Conservation (phyloP, 108 stramenopile genomes). For the Skeletonema marinoi region DNA sequence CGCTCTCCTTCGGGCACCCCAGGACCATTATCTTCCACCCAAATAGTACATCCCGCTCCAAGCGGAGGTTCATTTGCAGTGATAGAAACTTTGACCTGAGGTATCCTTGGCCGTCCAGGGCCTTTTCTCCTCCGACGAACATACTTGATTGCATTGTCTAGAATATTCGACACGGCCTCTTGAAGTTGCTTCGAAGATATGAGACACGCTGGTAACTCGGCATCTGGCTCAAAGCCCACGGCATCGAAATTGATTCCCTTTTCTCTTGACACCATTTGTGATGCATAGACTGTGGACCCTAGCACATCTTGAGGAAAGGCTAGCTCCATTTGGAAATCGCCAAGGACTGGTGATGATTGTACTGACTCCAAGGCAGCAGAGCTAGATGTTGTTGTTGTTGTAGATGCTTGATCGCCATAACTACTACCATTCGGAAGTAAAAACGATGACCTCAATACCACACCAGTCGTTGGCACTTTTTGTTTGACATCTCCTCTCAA, state of each 20-base stretch:
- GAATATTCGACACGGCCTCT: conserved; percentile 76
- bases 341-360: conserved; percentile 34
- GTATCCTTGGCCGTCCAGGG: conserved; percentile 31
- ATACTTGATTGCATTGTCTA: conserved; percentile 91
- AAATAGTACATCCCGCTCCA: conserved; percentile 65
- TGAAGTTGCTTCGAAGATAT: conserved; percentile 65
- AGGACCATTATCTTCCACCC: conserved; percentile 86
- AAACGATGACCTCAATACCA: not conserved
- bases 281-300: conserved; percentile 65
- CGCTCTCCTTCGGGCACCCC: conserved; percentile 69
- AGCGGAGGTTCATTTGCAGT: conserved; percentile 50
- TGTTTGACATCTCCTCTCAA: conserved; percentile 26
- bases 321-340: conserved; percentile 71
- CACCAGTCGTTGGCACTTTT: not conserved
- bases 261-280: conserved; percentile 67
- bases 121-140: conserved; percentile 43
- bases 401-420: not conserved
- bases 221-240: conserved; percentile 43
- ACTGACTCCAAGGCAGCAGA: conserved; percentile 5
- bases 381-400: conserved; percentile 18
- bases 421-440: not conserved
- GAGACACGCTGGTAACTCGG: conserved; percentile 74
- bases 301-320: conserved; percentile 75
- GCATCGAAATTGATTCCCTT: conserved; percentile 67
- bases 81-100: conserved; percentile 61